These are phyloP conservation scores for Plasmodium gaboni DNA, from an alignment of 169 alveolate genomes.

Conservation along the genomic window DNA sequence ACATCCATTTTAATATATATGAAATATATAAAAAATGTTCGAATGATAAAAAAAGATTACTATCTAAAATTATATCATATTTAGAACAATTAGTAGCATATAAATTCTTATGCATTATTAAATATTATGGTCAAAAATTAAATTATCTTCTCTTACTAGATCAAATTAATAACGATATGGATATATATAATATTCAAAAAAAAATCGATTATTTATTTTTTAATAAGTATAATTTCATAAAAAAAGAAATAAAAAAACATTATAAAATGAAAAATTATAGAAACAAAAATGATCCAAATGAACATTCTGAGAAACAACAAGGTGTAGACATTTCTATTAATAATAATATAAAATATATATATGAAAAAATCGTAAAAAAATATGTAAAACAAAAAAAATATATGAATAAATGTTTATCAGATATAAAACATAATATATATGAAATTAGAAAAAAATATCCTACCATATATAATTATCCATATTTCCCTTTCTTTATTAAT, in stretches of 20 bases:
- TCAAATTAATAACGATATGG: conserved; percentile 16
- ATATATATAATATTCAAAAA: conserved; percentile 29
- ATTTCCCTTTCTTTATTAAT: conserved; percentile 62
- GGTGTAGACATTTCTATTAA: too few species aligned
- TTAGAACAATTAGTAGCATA: conserved; percentile 42
- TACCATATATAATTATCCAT: not conserved
- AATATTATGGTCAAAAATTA: conserved; percentile 19
- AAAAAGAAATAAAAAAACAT: not conserved
- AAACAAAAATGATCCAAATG: too few species aligned
- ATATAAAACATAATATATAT: conserved; percentile 33
- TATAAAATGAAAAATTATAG: not conserved
- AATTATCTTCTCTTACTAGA: conserved; percentile 21
- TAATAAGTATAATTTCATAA: conserved; percentile 6
- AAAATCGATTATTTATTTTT: conserved; percentile 27
- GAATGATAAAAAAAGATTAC: conserved; percentile 5
- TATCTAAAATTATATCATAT: conserved; percentile 24
- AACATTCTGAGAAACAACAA: not conserved
- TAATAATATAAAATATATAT: conserved; percentile 2
- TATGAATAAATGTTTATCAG: conserved; percentile 1
- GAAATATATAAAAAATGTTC: conserved; percentile 36
- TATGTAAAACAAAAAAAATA: conserved; percentile 26
- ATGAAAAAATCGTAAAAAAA: conserved; percentile 20
- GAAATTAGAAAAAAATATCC: conserved; percentile 21
- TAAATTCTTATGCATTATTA: conserved; percentile 23
- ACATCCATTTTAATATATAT: conserved; percentile 28